phyloP scores from a whole-genome alignment of 2,329 filamentous ascomycete species.

The Trichoderma aggressivum region DNA sequence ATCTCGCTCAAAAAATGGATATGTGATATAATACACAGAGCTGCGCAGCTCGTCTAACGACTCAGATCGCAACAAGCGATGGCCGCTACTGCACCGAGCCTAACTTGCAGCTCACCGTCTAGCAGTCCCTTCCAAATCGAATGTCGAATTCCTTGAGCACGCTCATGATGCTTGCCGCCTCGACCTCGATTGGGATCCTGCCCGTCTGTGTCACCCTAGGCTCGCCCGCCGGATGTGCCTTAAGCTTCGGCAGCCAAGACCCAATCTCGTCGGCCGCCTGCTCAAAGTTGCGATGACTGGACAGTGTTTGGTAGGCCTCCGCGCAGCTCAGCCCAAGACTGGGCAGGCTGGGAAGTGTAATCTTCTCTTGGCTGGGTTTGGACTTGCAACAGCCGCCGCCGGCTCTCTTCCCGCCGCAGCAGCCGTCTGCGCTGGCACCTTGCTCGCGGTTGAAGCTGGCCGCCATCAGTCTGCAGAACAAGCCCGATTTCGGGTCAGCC shows the following conservation, averaged over 20 bases:
- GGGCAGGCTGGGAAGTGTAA: constrained; percentile 35
- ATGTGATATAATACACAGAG: constrained; percentile 5
- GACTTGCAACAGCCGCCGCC: constrained; percentile 64
- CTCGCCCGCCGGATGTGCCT: constrained; percentile 49
- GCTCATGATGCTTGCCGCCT: constrained; percentile 80
- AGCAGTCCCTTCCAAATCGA: constrained; percentile 56
- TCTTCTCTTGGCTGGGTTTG: constrained; percentile 32
- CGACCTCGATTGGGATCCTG: constrained; percentile 68
- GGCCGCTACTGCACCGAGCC: neutral
- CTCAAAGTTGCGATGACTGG: constrained; percentile 72
- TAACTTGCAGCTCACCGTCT: neutral
- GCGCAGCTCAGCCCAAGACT: constrained; percentile 67
- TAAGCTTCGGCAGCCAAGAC: constrained; percentile 72
- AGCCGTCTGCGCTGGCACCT: constrained; percentile 41
- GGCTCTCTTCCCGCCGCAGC: constrained; percentile 60
- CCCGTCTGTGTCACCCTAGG: constrained; percentile 34
- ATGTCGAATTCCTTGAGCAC: constrained; percentile 80
- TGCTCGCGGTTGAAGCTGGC: constrained; percentile 54
- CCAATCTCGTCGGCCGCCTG: constrained; percentile 69
- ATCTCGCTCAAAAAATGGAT: neutral
- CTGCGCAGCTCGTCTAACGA: neutral
- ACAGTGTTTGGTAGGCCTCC: constrained; percentile 74
- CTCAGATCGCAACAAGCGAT: neutral
- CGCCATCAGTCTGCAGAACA: constrained; percentile 79
- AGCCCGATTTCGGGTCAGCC: constrained; percentile 71